Conservation (phyloP, 768 basidiomycete species). For the Amanita rimosa region DNA sequence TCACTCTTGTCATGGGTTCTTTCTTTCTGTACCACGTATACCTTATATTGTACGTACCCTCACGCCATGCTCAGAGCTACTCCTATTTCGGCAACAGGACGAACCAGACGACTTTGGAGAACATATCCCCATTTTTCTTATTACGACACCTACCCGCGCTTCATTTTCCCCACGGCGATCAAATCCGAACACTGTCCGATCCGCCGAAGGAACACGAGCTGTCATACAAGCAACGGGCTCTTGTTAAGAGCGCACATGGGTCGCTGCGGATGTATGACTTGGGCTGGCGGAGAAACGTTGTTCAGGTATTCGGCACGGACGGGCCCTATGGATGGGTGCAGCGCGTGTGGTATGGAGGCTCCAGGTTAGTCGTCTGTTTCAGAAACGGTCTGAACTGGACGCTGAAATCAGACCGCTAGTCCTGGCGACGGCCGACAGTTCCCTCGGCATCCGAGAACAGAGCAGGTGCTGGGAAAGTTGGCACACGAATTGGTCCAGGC, state of each 20-base stretch:
- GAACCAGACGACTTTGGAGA: slow-evolving; percentile 80
- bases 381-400: not conserved
- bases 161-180: slow-evolving; percentile 27
- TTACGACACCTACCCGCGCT: slow-evolving; percentile 61
- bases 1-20: slow-evolving; percentile 59
- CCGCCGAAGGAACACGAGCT: slow-evolving; percentile 69
- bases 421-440: slow-evolving; percentile 59
- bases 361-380: slow-evolving; percentile 32
- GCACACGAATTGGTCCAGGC: slow-evolving; percentile 48
- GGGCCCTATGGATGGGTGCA: slow-evolving; percentile 36
- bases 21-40: slow-evolving; percentile 72
- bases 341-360: slow-evolving; percentile 50
- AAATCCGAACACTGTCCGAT: slow-evolving; percentile 33
- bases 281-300: slow-evolving; percentile 63
- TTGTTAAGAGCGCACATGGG: slow-evolving; percentile 54
- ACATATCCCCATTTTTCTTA: slow-evolving; percentile 63
- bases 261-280: slow-evolving; percentile 58
- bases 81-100: slow-evolving; percentile 30
- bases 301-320: slow-evolving; percentile 51
- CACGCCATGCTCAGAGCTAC: no score
- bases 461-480: slow-evolving; percentile 54
- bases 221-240: slow-evolving; percentile 47
- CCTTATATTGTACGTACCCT: slow-evolving; percentile 48
- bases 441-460: slow-evolving; percentile 56
- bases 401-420: slow-evolving; percentile 17